Conservation (phyloP, 768 basidiomycete species). For the Pisolithus orientalis region DNA sequence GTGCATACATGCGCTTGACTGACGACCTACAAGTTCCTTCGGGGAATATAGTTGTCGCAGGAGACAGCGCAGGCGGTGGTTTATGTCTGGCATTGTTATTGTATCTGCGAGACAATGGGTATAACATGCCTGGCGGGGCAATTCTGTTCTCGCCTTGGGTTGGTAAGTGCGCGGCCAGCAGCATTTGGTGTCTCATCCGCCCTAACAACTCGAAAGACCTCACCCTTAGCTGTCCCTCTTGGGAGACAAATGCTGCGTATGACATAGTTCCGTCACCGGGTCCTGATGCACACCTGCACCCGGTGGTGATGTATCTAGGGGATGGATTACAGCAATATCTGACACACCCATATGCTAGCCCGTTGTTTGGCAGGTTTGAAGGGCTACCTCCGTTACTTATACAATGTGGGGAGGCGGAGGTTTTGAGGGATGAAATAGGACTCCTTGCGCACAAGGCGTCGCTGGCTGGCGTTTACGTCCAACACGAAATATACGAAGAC, state of each 20-base stretch:
- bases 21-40: conserved; percentile 88
- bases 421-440: conserved; percentile 89
- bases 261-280: conserved; percentile 75
- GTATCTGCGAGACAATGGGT: conserved; percentile 91
- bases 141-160: conserved; percentile 96
- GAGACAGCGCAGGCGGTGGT: conserved; percentile 94
- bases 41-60: conserved; percentile 82
- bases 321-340: conserved; percentile 72
- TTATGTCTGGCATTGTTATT: conserved; percentile 79
- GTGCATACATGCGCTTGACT: conserved; percentile 78
- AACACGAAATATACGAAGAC: conserved; percentile 88
- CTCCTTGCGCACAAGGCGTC: conserved; percentile 92
- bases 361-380: conserved; percentile 83
- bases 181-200: conserved; percentile 1
- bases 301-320: conserved; percentile 90
- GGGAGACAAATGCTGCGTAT: conserved; percentile 87
- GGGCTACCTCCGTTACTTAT: conserved; percentile 88
- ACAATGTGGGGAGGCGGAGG: conserved; percentile 91
- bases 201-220: conserved; percentile 47
- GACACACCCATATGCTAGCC: conserved; percentile 95
- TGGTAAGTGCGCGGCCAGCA: conserved; percentile 45
- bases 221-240: conserved; percentile 97
- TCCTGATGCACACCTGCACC: conserved; percentile 81
- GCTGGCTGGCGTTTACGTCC: conserved; percentile 76
- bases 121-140: conserved; percentile 76